A percentile compares a stretch with the other conserved stretches of the same genome.
Conservation (phyloP, 805 yeast genomes). For the Yarrowia alimentaria region DNA sequence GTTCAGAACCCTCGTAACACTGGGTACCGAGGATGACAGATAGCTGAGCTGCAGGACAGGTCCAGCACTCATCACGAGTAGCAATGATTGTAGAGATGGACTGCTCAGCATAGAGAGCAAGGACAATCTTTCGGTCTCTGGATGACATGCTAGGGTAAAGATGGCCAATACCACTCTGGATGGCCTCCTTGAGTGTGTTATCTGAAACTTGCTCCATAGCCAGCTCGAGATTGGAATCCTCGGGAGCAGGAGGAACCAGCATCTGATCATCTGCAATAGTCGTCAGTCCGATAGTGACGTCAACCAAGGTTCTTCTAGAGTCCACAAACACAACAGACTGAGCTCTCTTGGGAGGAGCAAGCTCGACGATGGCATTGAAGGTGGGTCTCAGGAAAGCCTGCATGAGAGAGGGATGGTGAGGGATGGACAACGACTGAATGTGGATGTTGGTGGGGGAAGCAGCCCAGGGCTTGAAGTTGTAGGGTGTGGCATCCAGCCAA, state of each 20-base stretch:
- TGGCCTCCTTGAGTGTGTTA: constrained; percentile 43
- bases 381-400: constrained; percentile 51
- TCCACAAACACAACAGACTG: constrained; percentile 56
- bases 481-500: constrained; percentile 79
- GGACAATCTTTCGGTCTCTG: constrained; percentile 55
- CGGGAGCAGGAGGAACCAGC: constrained; percentile 44
- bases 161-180: constrained; percentile 63
- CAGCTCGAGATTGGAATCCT: constrained; percentile 43
- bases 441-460: constrained; percentile 56
- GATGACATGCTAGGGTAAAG: constrained; percentile 56
- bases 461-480: constrained; percentile 67
- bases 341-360: constrained; percentile 31
- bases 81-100: constrained; percentile 59
- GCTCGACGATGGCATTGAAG: constrained; percentile 44
- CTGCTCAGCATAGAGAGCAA: constrained; percentile 51
- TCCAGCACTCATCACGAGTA: constrained; percentile 54
- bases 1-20: constrained; percentile 69
- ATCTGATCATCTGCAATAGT: constrained; percentile 40
- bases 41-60: constrained; percentile 51
- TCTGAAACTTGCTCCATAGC: constrained; percentile 51
- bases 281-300: constrained; percentile 49
- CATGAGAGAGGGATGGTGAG: constrained; percentile 54
- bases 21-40: constrained; percentile 72
- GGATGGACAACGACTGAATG: constrained; percentile 46
- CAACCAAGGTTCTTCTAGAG: constrained; percentile 53